phyloP scores from a whole-genome alignment of 176 grass and related monocot species.

The Thinopyrum elongatum region DNA sequence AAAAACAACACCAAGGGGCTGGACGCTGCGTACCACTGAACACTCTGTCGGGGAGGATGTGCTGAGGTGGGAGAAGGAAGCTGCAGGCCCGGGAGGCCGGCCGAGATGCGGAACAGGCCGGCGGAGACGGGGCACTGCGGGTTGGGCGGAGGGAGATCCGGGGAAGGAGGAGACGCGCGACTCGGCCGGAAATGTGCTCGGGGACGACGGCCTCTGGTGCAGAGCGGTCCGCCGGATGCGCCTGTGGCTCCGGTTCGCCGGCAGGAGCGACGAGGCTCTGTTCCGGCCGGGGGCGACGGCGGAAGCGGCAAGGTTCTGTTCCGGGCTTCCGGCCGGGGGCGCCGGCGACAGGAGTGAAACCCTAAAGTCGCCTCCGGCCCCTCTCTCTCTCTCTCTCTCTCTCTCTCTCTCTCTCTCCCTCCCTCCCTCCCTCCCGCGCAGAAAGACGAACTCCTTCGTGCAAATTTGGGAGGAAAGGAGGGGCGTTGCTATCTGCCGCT shows the following conservation, averaged over 20 bases:
- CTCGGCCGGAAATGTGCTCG: not conserved
- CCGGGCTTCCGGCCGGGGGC: too few species aligned
- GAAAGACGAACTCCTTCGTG: not conserved
- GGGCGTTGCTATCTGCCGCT: not conserved
- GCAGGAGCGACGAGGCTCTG: not conserved
- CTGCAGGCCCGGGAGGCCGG: not conserved
- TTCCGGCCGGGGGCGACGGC: too few species aligned
- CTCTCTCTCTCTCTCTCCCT: too few species aligned
- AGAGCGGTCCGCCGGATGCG: not conserved
- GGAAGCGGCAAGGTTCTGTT: too few species aligned
- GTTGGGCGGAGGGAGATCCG: not conserved
- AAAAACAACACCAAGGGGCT: not conserved
- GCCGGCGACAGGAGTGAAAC: not conserved
- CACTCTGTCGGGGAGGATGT: not conserved
- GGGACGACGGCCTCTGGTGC: not conserved
- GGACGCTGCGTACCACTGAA: not conserved
- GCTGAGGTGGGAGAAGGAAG: not conserved
- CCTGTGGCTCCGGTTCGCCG: not conserved
- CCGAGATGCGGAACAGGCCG: not conserved
- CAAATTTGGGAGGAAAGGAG: not conserved
- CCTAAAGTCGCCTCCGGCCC: not conserved
- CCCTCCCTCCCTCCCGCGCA: not conserved
- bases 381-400: too few species aligned
- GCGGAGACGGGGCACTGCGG: not conserved
- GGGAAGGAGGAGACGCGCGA: not conserved